Percentiles rank a stretch among this genome's conserved stretches.
phyloP scores from a whole-genome alignment of 129 eudicot species.

The Silybum marianum region DNA sequence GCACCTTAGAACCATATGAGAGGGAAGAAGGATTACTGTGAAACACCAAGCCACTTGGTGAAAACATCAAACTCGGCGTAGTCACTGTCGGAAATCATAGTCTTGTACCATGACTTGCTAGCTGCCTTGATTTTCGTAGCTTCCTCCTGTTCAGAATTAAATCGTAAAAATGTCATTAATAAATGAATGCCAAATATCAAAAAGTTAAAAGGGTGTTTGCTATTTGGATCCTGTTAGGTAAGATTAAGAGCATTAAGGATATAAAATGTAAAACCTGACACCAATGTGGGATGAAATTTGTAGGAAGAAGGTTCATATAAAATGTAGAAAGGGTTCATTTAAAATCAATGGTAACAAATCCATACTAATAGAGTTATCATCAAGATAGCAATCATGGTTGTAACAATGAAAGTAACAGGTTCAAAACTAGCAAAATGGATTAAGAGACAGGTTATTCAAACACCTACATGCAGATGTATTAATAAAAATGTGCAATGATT shows the following conservation, averaged over 20 bases:
- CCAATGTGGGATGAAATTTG: background rate
- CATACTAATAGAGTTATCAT: background rate
- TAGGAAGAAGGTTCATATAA: background rate
- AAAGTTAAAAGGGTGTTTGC: background rate
- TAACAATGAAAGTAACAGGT: background rate
- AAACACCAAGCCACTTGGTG: constrained; percentile 74
- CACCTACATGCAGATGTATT: too few species aligned
- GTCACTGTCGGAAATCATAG: constrained; percentile 70
- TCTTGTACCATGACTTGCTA: constrained; percentile 65
- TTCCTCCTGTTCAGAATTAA: constrained; percentile 50
- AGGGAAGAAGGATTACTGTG: constrained; percentile 44
- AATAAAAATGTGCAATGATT: background rate
- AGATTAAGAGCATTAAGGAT: background rate
- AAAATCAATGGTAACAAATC: too few species aligned
- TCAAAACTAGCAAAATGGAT: background rate
- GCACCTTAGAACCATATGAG: constrained; percentile 10
- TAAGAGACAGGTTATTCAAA: background rate
- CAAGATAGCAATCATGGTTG: background rate
- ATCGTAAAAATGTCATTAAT: background rate
- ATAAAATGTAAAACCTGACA: background rate
- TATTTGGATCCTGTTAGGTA: background rate
- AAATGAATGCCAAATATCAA: background rate
- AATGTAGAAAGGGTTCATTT: background rate
- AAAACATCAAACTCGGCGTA: constrained; percentile 71
- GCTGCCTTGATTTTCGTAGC: constrained; percentile 58